A percentile compares a stretch with the other conserved stretches of the same genome.
phyloP scores from a whole-genome alignment of 345 rosid species.

The Moringa oleifera region DNA sequence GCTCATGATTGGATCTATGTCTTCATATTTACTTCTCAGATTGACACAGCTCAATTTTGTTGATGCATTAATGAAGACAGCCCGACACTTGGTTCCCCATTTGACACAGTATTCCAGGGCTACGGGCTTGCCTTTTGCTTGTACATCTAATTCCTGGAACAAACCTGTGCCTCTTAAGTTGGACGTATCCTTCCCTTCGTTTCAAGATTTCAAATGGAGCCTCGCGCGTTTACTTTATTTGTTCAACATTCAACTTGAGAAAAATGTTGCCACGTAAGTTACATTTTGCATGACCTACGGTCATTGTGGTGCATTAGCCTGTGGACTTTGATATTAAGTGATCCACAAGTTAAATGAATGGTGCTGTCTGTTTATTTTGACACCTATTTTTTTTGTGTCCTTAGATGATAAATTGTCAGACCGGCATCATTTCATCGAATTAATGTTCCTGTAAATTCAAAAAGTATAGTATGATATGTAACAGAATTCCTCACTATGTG shows the following conservation, averaged over 20 bases:
- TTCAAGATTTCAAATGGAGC: conserved; percentile 70
- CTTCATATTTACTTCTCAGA: conserved; percentile 38
- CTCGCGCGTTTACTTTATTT: conserved; percentile 64
- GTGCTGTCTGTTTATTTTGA: background rate
- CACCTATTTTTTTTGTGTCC: background rate
- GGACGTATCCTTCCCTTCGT: conserved; percentile 68
- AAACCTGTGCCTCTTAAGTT: conserved; percentile 75
- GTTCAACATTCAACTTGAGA: conserved; percentile 84
- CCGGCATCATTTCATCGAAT: background rate
- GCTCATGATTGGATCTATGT: conserved; percentile 34
- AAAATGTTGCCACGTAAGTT: conserved; percentile 88
- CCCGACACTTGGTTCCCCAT: conserved; percentile 32
- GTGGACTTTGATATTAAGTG: background rate
- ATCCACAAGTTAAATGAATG: background rate
- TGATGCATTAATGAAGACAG: conserved; percentile 25
- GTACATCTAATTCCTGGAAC: conserved; percentile 69
- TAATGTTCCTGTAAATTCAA: too few relatives aligned
- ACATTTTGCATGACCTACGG: background rate
- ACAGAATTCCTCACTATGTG: too few relatives aligned
- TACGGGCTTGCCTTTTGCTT: conserved; percentile 50
- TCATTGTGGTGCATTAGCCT: background rate
- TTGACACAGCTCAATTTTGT: conserved; percentile 24
- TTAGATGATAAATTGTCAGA: background rate
- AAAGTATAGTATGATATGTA: background rate
- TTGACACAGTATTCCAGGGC: conserved; percentile 32